Evolutionary conservation across 768 basidiomycete species (phyloP), one percentile per base, ranked within the genome.

Genomic region (Tricholoma sp.): DNA sequence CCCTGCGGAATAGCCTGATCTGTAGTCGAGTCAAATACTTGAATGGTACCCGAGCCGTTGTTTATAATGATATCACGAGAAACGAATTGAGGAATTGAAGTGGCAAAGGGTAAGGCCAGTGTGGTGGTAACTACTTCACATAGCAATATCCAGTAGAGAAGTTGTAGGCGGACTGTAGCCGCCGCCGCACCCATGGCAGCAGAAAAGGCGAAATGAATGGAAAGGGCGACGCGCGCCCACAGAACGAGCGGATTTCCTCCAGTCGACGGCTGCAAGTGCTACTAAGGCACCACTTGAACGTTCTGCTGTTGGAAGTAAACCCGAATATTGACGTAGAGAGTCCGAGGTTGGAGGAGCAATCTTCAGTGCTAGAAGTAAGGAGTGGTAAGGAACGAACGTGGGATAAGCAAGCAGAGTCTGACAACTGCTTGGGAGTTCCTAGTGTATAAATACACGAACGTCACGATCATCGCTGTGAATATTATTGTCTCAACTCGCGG

Each of bases 1-100:
- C 80, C 81, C 66, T 88, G 86, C 5, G 77, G 70, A 8, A 86
- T 74, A 22, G 67, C 57, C 50, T 71, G 62, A n/a, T 70, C 68
- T 0, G 82, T 80, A 22, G 46, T 29, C 5, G 81, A 69, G 60
- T 83, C 74, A 60, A 81, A 73, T 16, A 84, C 76, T 53, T 69
- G 46, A 2, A 71, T 71, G 21, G 69, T 71, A 12, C 83, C 83
- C 43, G 72, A 69, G 4, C 58, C 57, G 54, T 74, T 73, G 61
- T 65, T 71, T 47, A 67, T 39, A 8, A 64, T 45, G 45, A 64
- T 49, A 34, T 45, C 45, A 16, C 63, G 63, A 21, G 58, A 57
- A 8, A 56, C 50, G 54, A 65, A 60, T 11, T 45, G 55, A 54
- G 50, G 51, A 34, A 21, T 50, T 31, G 57, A 24, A 12, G 24